Percentiles rank a stretch among this genome's conserved stretches.
phyloP scores from a whole-genome alignment of 2,329 filamentous ascomycete species.

The Periglandula ipomoeae region DNA sequence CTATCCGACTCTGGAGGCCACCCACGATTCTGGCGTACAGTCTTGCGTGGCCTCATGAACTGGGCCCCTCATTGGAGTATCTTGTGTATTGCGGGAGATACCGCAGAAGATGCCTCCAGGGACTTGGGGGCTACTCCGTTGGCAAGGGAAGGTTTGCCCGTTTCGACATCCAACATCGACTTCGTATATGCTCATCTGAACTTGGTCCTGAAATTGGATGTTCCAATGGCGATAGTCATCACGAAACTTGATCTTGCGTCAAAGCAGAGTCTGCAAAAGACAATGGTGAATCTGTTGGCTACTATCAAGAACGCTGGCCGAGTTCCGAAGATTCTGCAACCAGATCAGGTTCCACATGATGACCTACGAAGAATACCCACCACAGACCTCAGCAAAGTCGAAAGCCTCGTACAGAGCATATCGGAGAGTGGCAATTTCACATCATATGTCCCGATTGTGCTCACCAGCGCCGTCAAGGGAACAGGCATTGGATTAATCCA shows the following conservation, averaged over 20 bases:
- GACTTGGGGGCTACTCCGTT: slow-evolving; percentile 34
- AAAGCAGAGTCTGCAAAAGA: slow-evolving; percentile 58
- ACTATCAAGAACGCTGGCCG: slow-evolving; percentile 68
- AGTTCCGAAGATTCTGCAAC: slow-evolving; percentile 62
- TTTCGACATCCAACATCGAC: slow-evolving; percentile 52
- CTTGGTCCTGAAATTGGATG: slow-evolving; percentile 69
- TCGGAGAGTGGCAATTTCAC: slow-evolving; percentile 30
- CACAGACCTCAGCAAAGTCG: slow-evolving; percentile 49
- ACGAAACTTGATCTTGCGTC: slow-evolving; percentile 88
- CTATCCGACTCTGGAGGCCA: slow-evolving; percentile 89
- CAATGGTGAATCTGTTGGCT: slow-evolving; percentile 64
- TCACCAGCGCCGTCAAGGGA: slow-evolving; percentile 81
- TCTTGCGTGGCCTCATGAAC: slow-evolving; percentile 79
- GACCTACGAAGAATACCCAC: slow-evolving; percentile 49
- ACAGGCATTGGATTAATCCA: slow-evolving; percentile 74
- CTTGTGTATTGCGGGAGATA: slow-evolving; percentile 77
- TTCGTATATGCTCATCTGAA: slow-evolving; percentile 73
- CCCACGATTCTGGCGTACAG: slow-evolving; percentile 80
- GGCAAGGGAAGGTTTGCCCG: slow-evolving; percentile 40
- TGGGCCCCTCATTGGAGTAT: slow-evolving; percentile 95
- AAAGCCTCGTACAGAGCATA: slow-evolving; percentile 44
- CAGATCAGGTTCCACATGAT: slow-evolving; percentile 36
- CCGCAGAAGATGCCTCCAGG: slow-evolving; percentile 37
- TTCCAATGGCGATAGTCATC: slow-evolving; percentile 73
- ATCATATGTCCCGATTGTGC: slow-evolving; percentile 66